Evolutionary conservation across 2,329 filamentous ascomycete genomes (phyloP).

Genomic region (Aspergillus niger): DNA sequence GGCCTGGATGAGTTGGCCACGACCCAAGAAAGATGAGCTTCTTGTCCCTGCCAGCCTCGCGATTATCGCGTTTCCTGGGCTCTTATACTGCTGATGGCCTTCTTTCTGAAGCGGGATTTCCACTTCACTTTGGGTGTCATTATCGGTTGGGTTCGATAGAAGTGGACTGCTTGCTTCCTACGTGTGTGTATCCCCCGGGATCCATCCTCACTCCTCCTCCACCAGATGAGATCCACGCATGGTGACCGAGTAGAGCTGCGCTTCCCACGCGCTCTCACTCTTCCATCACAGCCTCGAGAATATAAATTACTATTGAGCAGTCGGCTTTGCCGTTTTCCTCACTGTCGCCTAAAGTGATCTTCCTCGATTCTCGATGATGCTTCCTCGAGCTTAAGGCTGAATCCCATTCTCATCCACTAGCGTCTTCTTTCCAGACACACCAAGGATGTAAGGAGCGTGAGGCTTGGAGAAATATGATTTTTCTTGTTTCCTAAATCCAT

Average conservation of each 20-base stretch:
- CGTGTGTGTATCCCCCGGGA: background rate
- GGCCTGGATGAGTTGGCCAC: constrained; percentile 4
- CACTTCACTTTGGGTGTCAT: constrained; percentile 6
- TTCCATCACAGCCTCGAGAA: background rate
- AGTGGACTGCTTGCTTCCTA: constrained; percentile 5
- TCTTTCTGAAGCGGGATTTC: background rate
- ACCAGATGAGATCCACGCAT: constrained; percentile 5
- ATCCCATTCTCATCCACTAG: background rate
- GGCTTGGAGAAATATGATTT: background rate
- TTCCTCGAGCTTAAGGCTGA: background rate
- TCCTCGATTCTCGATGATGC: background rate
- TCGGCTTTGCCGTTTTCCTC: background rate
- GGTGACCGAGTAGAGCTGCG: constrained; percentile 4
- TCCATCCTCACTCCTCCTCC: background rate
- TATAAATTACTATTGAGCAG: background rate
- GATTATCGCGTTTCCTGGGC: background rate
- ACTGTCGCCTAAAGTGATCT: background rate
- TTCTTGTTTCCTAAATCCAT: background rate
- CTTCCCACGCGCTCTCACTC: background rate
- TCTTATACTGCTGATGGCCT: background rate
- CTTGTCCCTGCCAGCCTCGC: background rate
- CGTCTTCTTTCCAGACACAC: constrained; percentile 2
- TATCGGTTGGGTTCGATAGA: constrained; percentile 7
- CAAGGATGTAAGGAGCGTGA: constrained; percentile 12
- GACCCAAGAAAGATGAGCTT: background rate